Evolutionary conservation across 345 rosid species (phyloP), one percentile per base, ranked within the genome.

Genomic region (Sisymbrium irio): DNA sequence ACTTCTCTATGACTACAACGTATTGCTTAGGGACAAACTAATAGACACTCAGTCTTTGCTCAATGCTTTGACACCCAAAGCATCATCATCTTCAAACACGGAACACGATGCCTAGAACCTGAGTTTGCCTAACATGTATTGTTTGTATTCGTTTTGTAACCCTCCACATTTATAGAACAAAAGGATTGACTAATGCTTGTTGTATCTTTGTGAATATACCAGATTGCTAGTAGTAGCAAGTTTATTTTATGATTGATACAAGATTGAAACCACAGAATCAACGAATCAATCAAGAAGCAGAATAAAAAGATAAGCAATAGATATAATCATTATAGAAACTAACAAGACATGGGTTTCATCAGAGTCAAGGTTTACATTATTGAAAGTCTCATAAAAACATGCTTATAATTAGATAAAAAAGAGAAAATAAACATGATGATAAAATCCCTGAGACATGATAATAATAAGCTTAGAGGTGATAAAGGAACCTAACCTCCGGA

Each of bases 11-110:
- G 86, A 89, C 37, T 95, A 92, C 79, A 95, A 95, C 74, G 80
- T 89, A 32, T 77, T 78, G 82, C 81, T 95, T 57, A 85, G 93
- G 77, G 91, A 92, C 65, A 82, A 88, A 62, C 75, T 90, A 57
- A 45, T 82, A 11, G 88, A 86, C 27, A 78, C 88, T 13, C 92
- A 85, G 64, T 80, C 87, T 70, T 44, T 77, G 65, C 81, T 89
- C 69, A 78, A 32, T 20, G 75, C 80, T 56, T 65, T 89, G 62
- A 82, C 76, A 4, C 22, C 77, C 40, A 79, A 72, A 39, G 56
- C 82, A 71, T 46, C 81, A 53, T 69, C 73, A 45, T 71, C 81
- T 1, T 63, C 44, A 53, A 20, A 80, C 58, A 66, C 53, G 68
- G 51, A 71, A 76, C 61, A 46, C 9, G 19, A 1, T 39, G 37